Evolutionary conservation across 1,284 basidiomycete species (phyloP).

Genomic region (Peniophora sp.): DNA sequence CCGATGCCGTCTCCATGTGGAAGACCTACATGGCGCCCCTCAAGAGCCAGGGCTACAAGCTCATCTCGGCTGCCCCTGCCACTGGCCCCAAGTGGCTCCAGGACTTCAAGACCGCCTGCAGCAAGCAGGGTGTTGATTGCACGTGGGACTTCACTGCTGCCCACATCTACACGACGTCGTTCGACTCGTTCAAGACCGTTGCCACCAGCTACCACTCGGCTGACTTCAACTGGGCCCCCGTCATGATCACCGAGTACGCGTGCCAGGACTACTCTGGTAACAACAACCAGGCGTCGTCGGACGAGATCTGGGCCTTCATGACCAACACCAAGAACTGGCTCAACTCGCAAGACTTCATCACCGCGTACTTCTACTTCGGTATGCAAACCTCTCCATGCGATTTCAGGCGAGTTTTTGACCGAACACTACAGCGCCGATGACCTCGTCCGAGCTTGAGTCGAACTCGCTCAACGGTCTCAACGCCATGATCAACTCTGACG

Average conservation of each 20-base stretch:
- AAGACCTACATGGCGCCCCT: conserved; percentile 55
- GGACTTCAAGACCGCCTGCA: conserved; percentile 47
- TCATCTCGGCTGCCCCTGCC: conserved; percentile 64
- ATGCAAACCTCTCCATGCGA: conserved; percentile 15
- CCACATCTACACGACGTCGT: conserved; percentile 56
- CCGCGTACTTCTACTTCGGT: conserved; percentile 68
- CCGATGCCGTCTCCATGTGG: conserved; percentile 49
- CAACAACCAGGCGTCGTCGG: conserved; percentile 44
- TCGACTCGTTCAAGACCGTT: conserved; percentile 43
- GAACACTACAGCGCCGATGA: conserved; percentile 45
- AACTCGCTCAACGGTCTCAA: conserved; percentile 64
- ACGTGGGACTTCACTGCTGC: conserved; percentile 45
- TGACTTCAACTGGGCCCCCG: conserved; percentile 33
- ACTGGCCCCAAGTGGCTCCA: conserved; percentile 58
- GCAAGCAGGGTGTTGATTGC: conserved; percentile 30
- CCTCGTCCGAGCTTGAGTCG: background rate
- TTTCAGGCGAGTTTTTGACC: background rate
- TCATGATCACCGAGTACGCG: conserved; percentile 68
- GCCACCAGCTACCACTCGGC: conserved; percentile 35
- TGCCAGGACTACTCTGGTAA: conserved; percentile 29
- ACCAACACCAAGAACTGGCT: conserved; percentile 43
- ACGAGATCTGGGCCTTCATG: conserved; percentile 54
- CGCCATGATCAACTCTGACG: conserved; percentile 38
- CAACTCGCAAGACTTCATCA: conserved; percentile 45
- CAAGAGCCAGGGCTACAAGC: conserved; percentile 41